Evolutionary conservation across 768 basidiomycete genomes (phyloP).

Genomic region (Collybiopsis luxurians): DNA sequence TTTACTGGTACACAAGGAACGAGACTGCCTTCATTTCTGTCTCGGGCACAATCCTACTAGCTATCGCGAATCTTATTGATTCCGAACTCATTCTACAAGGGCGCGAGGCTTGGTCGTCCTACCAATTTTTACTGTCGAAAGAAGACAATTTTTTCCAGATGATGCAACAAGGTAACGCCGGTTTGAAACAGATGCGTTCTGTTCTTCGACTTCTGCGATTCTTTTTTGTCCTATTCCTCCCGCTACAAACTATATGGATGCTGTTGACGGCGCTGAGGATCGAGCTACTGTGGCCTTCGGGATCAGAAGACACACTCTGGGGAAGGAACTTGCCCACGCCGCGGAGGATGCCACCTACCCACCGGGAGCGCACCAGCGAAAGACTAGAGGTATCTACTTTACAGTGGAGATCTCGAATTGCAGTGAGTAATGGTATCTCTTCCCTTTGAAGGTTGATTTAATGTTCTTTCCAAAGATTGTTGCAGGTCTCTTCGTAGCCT

Average conservation of each 20-base stretch:
- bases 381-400: background rate
- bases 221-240: background rate
- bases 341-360: background rate
- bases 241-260: background rate
- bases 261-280: background rate
- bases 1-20: constrained; percentile 9
- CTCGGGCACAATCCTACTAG: constrained; percentile 2
- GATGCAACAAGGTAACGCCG: too few relatives aligned
- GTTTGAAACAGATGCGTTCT: background rate
- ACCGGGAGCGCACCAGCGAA: background rate
- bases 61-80: background rate
- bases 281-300: background rate
- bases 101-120: background rate
- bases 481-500: background rate
- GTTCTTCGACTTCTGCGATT: background rate
- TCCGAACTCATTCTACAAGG: constrained; percentile 1
- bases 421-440: background rate
- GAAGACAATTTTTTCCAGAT: background rate
- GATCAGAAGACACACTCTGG: background rate
- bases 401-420: background rate
- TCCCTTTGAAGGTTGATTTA: background rate
- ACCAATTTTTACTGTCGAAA: background rate
- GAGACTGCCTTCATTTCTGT: background rate
- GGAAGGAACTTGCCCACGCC: background rate
- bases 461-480: background rate